Evolutionary conservation across 2,329 filamentous ascomycete genomes (phyloP).

Genomic region (Epichloe baconii): DNA sequence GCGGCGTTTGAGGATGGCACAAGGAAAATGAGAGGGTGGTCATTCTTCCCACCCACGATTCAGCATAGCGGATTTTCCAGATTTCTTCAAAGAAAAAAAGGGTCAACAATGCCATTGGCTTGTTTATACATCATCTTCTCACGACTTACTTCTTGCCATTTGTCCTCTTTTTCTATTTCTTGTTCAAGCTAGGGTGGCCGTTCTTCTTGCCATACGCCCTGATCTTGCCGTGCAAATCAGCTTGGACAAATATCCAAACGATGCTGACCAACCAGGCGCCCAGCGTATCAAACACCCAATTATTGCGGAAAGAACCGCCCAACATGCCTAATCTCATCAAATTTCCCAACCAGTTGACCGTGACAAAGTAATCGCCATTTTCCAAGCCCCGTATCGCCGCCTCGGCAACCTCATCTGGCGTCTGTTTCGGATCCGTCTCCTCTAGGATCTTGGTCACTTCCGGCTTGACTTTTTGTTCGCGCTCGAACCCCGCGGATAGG

Average conservation of each 20-base stretch:
- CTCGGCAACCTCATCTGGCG: slow-evolving; percentile 62
- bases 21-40: not conserved
- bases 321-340: slow-evolving; percentile 53
- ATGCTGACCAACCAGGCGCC: slow-evolving; percentile 39
- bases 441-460: slow-evolving; percentile 68
- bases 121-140: not conserved
- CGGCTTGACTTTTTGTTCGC: slow-evolving; percentile 70
- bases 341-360: slow-evolving; percentile 58
- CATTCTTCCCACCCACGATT: not conserved
- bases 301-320: slow-evolving; percentile 44
- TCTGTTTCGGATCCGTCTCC: slow-evolving; percentile 67
- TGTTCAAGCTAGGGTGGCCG: slow-evolving; percentile 42
- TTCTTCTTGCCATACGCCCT: slow-evolving; percentile 41
- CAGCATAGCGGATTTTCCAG: slow-evolving; percentile 1
- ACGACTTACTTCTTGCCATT: not conserved
- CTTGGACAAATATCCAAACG: slow-evolving; percentile 44
- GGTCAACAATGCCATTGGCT: not conserved
- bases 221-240: slow-evolving; percentile 45
- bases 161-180: slow-evolving; percentile 16
- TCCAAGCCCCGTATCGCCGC: slow-evolving; percentile 63
- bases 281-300: slow-evolving; percentile 45
- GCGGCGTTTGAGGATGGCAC: slow-evolving; percentile 30
- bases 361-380: slow-evolving; percentile 65
- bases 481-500: slow-evolving; percentile 56
- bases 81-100: not conserved